Conservation (phyloP, 1,139 yeast species). For the Insectozyma bohioensis region DNA sequence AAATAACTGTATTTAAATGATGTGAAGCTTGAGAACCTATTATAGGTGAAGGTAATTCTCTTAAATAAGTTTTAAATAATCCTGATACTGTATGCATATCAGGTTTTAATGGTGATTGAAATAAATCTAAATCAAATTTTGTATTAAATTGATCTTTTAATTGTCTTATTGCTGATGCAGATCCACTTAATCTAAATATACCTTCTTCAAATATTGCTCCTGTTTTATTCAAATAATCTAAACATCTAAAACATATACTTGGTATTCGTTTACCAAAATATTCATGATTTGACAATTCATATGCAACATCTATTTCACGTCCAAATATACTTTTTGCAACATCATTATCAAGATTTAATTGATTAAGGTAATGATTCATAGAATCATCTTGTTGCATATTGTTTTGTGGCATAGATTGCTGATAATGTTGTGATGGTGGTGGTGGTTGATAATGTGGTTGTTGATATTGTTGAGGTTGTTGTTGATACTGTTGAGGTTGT, state of each 20-base stretch:
- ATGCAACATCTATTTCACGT: conserved; percentile 54
- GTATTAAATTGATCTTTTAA: conserved; percentile 69
- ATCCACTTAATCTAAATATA: conserved; percentile 86
- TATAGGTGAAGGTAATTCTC: conserved; percentile 69
- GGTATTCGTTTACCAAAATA: conserved; percentile 59
- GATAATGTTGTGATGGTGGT: conserved; percentile 9
- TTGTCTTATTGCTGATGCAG: conserved; percentile 72
- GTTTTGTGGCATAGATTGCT: conserved; percentile 3
- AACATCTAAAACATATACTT: conserved; percentile 72
- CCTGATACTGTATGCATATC: conserved; percentile 84
- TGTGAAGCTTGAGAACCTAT: conserved; percentile 51
- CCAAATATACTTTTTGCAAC: conserved; percentile 59
- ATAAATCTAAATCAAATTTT: conserved; percentile 68
- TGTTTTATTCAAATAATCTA: conserved; percentile 63
- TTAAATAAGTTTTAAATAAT: conserved; percentile 66
- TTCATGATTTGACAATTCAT: conserved; percentile 47
- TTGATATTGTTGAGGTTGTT: conserved; percentile 1
- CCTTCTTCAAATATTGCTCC: conserved; percentile 88
- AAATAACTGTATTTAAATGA: conserved; percentile 21
- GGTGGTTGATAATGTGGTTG: conserved; percentile 3
- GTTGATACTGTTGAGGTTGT: conserved; percentile 2
- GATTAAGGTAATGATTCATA: conserved; percentile 40
- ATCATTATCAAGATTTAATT: conserved; percentile 39
- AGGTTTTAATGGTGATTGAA: conserved; percentile 38
- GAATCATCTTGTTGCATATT: conserved; percentile 11